Evolutionary conservation across 768 basidiomycete species (phyloP).

Genomic region (Cubamyces sp.): DNA sequence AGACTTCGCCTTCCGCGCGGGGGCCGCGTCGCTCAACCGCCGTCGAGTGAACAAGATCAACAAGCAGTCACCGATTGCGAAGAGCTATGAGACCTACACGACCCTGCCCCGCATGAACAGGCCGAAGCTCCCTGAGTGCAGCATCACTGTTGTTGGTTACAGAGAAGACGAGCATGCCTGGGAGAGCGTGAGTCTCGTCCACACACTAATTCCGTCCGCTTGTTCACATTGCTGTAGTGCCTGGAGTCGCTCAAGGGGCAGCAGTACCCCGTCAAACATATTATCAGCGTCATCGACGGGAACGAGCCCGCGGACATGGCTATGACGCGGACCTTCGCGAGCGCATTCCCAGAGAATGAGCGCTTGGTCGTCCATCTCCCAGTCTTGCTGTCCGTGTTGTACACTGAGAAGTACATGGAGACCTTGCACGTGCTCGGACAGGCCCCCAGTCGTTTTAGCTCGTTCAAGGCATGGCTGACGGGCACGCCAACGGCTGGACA

Average conservation of each 20-base stretch:
- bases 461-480: conserved; percentile 26
- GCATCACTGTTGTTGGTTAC: conserved; percentile 27
- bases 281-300: conserved; percentile 27
- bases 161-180: conserved; percentile 24
- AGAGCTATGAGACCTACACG: conserved; percentile 11
- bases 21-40: conserved; percentile 22
- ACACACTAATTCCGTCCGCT: background rate
- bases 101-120: background rate
- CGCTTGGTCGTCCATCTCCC: conserved; percentile 24
- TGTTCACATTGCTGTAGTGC: conserved; percentile 7
- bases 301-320: conserved; percentile 24
- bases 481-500: conserved; percentile 18
- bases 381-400: conserved; percentile 26
- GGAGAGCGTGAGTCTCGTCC: conserved; percentile 15
- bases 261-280: conserved; percentile 27
- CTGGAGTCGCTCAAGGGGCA: conserved; percentile 25
- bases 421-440: conserved; percentile 10
- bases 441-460: conserved; percentile 12
- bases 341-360: conserved; percentile 25
- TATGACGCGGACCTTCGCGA: conserved; percentile 24
- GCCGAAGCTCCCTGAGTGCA: conserved; percentile 18
- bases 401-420: conserved; percentile 26
- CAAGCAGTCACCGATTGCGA: conserved; percentile 14
- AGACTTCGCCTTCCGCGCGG: conserved; percentile 24
- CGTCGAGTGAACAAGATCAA: conserved; percentile 20